These are phyloP conservation scores for Thelonectria discophora DNA, from an alignment of 2,329 filamentous ascomycete genomes.

Conservation along the genomic window DNA sequence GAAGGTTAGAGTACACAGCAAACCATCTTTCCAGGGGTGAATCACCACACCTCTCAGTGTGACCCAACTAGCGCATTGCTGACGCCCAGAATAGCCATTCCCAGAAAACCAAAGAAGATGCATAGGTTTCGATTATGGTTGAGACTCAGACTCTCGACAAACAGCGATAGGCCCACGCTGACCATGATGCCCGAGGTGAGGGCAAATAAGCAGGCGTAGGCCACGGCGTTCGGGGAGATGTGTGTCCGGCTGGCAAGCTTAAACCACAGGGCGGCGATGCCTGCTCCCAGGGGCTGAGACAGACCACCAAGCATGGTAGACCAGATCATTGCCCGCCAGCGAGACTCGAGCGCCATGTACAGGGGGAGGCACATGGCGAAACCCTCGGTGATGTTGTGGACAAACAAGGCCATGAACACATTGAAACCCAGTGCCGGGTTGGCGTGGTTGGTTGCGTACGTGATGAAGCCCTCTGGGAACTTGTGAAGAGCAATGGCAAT, in stretches of 20 bases:
- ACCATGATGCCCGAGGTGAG: conserved; percentile 94
- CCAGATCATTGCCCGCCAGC: conserved; percentile 84
- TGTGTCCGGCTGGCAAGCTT: conserved; percentile 67
- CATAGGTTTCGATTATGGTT: conserved; percentile 82
- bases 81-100: conserved; percentile 87
- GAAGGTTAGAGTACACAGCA: neutral
- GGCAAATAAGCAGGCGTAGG: conserved; percentile 86
- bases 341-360: conserved; percentile 87
- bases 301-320: conserved; percentile 84
- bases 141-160: conserved; percentile 84
- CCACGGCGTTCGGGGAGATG: conserved; percentile 61
- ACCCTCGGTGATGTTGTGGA: conserved; percentile 98
- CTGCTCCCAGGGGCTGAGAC: conserved; percentile 87
- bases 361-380: conserved; percentile 93
- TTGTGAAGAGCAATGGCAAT: conserved; percentile 97
- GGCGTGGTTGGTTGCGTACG: conserved; percentile 96
- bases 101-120: conserved; percentile 81
- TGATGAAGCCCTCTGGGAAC: conserved; percentile 87
- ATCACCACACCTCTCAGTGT: conserved; percentile 45
- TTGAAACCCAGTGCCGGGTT: conserved; percentile 88
- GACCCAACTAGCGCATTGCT: conserved; percentile 83
- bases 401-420: conserved; percentile 94
- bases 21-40: neutral
- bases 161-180: conserved; percentile 87
- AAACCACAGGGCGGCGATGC: conserved; percentile 86